Base-by-base conservation (phyloP, 371 early-diverging fungal species). In the Rhizopus arrhizus region DNA sequence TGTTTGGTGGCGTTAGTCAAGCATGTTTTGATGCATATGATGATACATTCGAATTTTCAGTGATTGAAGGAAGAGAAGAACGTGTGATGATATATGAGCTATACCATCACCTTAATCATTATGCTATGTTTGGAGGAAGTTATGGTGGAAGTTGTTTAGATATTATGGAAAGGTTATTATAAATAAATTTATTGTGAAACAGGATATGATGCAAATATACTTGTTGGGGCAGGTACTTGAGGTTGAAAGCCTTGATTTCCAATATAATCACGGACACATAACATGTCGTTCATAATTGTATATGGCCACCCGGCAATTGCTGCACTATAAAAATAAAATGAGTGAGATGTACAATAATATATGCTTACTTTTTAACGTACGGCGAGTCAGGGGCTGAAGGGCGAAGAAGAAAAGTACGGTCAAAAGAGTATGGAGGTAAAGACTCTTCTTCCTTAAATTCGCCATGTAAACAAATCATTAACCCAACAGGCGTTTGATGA, bases 381-480 rank as follows among this genome's bases (percentile, higher is more conserved):
- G 68, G 61, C 33, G 85, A 77, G 7, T 79, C 83, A 16, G 78
- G 75, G 11, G 65, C 46, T 9, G 85, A 70, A 34, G 85, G 84
- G 15, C 75, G 72, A 47, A 87, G 70, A 10, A 83, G 53, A 54
- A 87, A 83, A 7, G 81, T 74, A 13, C 88, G 79, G 50, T 82
- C 80, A 56, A 81, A 85, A 11, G 82, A 79, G 43, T 70, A 72
- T 12, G 72, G 69, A 32, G 62, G 49, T 16, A 62, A 40, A 11
- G 61, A 52, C 2, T 67, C 68, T 9, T 69, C 75, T 69, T 84
- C 82, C 45, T 68, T 70, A 50, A 87, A 85, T 61, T 85, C 85
- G 36, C 88, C 88, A 54, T 84, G 80, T 22, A 85, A 53, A 16
- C 58, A 69, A 12, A 78, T 45, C 0, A 70, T 31, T 29, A 80